Base-by-base conservation (phyloP, 2,329 filamentous ascomycete genomes). In the Xylariaceae sp. region DNA sequence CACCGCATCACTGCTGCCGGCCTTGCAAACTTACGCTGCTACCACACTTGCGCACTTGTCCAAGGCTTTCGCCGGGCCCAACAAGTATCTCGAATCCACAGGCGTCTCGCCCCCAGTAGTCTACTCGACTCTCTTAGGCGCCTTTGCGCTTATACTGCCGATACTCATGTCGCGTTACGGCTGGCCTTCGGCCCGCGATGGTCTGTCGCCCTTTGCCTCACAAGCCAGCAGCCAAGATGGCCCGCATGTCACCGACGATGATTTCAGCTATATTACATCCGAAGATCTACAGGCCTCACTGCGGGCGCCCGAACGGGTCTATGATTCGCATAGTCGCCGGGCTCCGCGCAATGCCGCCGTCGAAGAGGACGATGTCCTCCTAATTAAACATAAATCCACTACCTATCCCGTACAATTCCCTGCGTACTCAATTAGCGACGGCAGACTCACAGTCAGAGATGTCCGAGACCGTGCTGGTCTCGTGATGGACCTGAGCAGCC, bases 201-300 rank as follows among this genome's bases (percentile, higher is more conserved):
- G 64, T 54, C 65, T 80, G 56, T 82, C 79, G 46, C 78, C 79
- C n/a, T 82, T 77, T 62, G 70, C 70, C 54, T 78, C 79, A 13
- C 65, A 67, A 32, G 65, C 72, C 55, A 61, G 73, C 15, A 69
- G 73, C 36, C 74, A 74, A 43, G 74, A 76, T 40, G 71, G 78
- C 9, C 80, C 84, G 30, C 78, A 84, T 60, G 84, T 92, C 55
- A 87, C 83, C 63, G 86, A 90, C 61, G 81, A 86, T 32, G 88
- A 92, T 72, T 92, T 85, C 70, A 86, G 83, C 67, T 92, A 92
- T 74, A 91, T 92, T 67, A 90, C 87, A n/a, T 84, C 85, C 26
- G 83, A 88, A 64, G 87, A 92, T 64, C 70, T 91, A 37, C 77
- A 81, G 56, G 70, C 74, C 34, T 67, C 59, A 69, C 69, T 65